Conservation (phyloP, 306 rosid genomes). For the Quercus agrifolia region DNA sequence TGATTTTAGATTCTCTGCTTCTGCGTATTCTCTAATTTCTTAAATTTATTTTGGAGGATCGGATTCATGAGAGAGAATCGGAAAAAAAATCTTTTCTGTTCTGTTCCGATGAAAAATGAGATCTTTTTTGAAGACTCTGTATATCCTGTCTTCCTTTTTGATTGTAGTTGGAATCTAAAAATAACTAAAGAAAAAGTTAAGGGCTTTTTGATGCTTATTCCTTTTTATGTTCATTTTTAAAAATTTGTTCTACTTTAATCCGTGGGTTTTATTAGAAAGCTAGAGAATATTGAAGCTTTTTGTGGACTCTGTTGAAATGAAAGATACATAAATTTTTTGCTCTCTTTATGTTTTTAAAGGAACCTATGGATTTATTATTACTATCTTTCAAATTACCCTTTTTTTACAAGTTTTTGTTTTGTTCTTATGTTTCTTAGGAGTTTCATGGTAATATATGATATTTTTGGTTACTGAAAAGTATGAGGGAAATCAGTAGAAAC, state of each 20-base stretch:
- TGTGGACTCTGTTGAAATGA: slow-evolving; percentile 2
- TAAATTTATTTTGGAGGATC: background rate
- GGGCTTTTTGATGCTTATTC: slow-evolving; percentile 1
- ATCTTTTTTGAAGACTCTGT: background rate
- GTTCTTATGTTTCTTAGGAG: background rate
- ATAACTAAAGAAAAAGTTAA: background rate
- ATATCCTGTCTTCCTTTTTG: slow-evolving; percentile 4
- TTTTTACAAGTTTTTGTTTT: background rate
- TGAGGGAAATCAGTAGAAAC: background rate
- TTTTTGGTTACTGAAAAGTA: background rate
- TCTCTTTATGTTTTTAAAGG: background rate
- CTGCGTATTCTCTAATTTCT: background rate
- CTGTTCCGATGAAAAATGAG: background rate
- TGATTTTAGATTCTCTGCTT: background rate
- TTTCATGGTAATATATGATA: background rate
- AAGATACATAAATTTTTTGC: background rate
- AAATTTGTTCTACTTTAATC: background rate
- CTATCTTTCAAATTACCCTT: background rate
- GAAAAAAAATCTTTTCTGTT: background rate
- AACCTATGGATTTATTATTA: background rate
- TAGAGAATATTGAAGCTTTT: slow-evolving; percentile 3
- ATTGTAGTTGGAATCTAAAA: slow-evolving; percentile 11
- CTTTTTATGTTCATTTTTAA: background rate
- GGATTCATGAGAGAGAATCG: background rate
- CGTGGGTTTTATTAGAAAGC: slow-evolving; percentile 2